Evolutionary conservation across 305 asterid genomes (phyloP).

Genomic region (Fraxinus velutina): DNA sequence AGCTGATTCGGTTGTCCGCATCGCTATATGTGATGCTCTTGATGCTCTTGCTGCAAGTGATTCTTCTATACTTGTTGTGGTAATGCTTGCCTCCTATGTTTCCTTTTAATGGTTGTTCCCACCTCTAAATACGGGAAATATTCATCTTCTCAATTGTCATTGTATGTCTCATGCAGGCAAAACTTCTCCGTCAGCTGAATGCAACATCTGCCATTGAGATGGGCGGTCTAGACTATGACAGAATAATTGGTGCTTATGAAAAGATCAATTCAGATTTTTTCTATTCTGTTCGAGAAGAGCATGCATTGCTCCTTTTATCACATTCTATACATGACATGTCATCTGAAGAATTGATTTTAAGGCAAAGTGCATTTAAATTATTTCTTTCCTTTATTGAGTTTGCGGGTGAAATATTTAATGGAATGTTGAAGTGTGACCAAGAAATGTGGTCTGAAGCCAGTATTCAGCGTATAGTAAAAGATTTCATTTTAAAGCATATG

Average conservation of each 20-base stretch:
- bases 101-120: not conserved
- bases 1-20: slow-evolving; percentile 55
- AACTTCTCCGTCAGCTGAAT: slow-evolving; percentile 68
- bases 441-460: slow-evolving; percentile 48
- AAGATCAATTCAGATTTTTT: slow-evolving; percentile 56
- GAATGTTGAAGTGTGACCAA: slow-evolving; percentile 33
- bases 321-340: slow-evolving; percentile 79
- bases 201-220: slow-evolving; percentile 65
- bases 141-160: slow-evolving; percentile 19
- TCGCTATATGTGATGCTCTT: slow-evolving; percentile 71
- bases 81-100: slow-evolving; percentile 30
- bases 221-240: slow-evolving; percentile 79
- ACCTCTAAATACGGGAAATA: not conserved
- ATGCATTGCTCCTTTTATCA: slow-evolving; percentile 71
- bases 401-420: slow-evolving; percentile 49
- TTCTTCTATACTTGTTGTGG: slow-evolving; percentile 60
- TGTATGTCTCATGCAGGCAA: slow-evolving; percentile 53
- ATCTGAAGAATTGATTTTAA: slow-evolving; percentile 70
- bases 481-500: slow-evolving; percentile 76
- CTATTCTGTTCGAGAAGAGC: slow-evolving; percentile 53
- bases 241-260: slow-evolving; percentile 65
- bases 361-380: slow-evolving; percentile 81
- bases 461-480: slow-evolving; percentile 47
- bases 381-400: slow-evolving; percentile 73
- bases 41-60: slow-evolving; percentile 66